Percentiles rank a stretch among this genome's conserved stretches.
Evolutionary conservation across 805 yeast genomes (phyloP).

Genomic region (Teunomyces gatunensis): DNA sequence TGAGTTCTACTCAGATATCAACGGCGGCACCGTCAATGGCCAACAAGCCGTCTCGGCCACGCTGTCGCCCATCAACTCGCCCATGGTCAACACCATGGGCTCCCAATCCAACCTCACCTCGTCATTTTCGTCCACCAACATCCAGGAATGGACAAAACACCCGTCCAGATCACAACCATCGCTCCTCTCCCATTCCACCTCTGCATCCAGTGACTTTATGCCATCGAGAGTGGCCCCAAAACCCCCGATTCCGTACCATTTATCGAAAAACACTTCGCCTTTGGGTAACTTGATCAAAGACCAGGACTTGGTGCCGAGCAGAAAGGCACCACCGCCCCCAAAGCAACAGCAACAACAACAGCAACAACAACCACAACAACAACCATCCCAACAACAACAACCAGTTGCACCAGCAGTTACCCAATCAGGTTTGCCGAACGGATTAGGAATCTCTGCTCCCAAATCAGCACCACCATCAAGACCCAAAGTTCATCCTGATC

Average conservation of each 20-base stretch:
- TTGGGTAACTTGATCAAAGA: slow-evolving; percentile 30
- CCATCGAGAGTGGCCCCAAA: slow-evolving; percentile 43
- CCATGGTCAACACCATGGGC: slow-evolving; percentile 12
- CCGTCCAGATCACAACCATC: slow-evolving; percentile 8
- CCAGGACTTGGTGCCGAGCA: slow-evolving; percentile 6
- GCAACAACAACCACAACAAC: slow-evolving; percentile 13
- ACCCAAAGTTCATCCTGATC: slow-evolving; percentile 6
- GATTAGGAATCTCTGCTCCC: slow-evolving; percentile 1
- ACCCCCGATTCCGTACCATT: slow-evolving; percentile 43
- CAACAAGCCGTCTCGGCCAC: slow-evolving; percentile 14
- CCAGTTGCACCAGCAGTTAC: slow-evolving; percentile 20
- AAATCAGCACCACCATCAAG: slow-evolving; percentile 9
- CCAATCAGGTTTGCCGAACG: neutral
- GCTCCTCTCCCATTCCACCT: slow-evolving; percentile 1
- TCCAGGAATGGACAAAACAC: slow-evolving; percentile 47
- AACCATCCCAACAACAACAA: slow-evolving; percentile 19
- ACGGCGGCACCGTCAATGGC: slow-evolving; percentile 28
- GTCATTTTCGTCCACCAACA: slow-evolving; percentile 11
- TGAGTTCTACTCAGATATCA: slow-evolving; percentile 50
- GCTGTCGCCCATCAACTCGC: slow-evolving; percentile 27
- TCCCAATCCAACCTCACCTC: neutral
- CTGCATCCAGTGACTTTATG: slow-evolving; percentile 19
- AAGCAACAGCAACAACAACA: slow-evolving; percentile 15
- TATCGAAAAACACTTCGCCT: slow-evolving; percentile 31
- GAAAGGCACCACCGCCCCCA: slow-evolving; percentile 5